These are phyloP conservation scores for Alternaria rosae DNA, from an alignment of 2,329 filamentous ascomycete genomes.

Conservation along the genomic window DNA sequence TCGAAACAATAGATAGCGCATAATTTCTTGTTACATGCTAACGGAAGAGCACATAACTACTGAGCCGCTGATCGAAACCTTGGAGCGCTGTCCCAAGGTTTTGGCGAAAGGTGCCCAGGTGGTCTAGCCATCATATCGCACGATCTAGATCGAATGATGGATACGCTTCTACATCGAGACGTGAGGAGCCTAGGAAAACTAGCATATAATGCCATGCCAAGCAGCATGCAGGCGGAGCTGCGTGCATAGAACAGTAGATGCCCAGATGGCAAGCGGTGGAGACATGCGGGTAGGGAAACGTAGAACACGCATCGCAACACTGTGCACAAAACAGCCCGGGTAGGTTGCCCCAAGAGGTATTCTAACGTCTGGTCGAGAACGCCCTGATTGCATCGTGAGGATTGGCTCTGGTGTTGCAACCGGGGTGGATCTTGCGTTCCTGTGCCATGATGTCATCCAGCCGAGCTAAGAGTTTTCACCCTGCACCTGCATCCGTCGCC, in stretches of 20 bases:
- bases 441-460: conserved; percentile 11
- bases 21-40: too few relatives aligned
- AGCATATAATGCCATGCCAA: background rate
- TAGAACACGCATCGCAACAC: background rate
- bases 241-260: background rate
- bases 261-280: background rate
- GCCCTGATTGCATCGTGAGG: background rate
- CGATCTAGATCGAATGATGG: too few relatives aligned
- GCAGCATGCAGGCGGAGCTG: background rate
- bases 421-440: background rate
- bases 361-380: background rate
- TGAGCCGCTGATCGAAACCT: too few relatives aligned
- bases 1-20: too few relatives aligned
- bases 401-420: conserved; percentile 6
- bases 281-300: background rate
- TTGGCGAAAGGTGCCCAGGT: too few relatives aligned
- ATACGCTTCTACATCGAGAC: background rate
- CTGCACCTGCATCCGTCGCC: background rate
- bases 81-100: too few relatives aligned
- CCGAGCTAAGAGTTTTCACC: conserved; percentile 9
- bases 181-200: background rate
- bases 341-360: background rate
- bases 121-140: too few relatives aligned
- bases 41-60: too few relatives aligned
- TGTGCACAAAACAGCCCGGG: background rate